These are phyloP conservation scores for Chlorella sp. DNA, from an alignment of 139 green algal genomes.

Conservation along the genomic window DNA sequence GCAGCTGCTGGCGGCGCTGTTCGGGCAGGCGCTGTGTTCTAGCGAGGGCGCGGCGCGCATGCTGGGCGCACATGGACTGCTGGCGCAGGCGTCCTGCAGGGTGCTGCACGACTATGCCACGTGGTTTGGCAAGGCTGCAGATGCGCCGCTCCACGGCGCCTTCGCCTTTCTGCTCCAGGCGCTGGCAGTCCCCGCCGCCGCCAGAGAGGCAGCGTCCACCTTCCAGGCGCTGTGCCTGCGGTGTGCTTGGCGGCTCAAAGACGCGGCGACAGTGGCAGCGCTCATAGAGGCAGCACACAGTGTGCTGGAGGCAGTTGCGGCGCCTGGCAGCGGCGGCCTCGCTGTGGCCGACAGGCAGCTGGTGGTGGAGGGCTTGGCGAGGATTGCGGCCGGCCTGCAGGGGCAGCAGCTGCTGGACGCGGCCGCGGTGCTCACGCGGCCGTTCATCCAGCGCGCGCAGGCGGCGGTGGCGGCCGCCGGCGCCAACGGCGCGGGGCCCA, in stretches of 20 bases:
- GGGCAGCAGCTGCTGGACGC: constrained; percentile 25
- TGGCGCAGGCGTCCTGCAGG: constrained; percentile 33
- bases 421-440: constrained; percentile 8
- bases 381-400: constrained; percentile 45
- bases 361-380: constrained; percentile 65
- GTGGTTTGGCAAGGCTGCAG: constrained; percentile 54
- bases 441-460: constrained; percentile 1
- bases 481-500: background rate
- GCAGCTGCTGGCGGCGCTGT: constrained; percentile 41
- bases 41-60: constrained; percentile 2
- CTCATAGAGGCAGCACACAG: constrained; percentile 25
- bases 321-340: constrained; percentile 19
- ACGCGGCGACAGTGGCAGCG: constrained; percentile 5
- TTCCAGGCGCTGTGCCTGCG: constrained; percentile 65
- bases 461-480: constrained; percentile 20
- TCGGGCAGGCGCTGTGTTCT: constrained; percentile 46
- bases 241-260: constrained; percentile 27
- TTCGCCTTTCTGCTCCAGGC: constrained; percentile 20
- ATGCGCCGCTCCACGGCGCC: constrained; percentile 21
- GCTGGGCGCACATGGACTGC: constrained; percentile 16
- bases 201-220: constrained; percentile 30
- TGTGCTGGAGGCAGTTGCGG: constrained; percentile 37
- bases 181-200: background rate
- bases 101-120: constrained; percentile 55
- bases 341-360: constrained; percentile 40